Percentiles rank a stretch among this genome's conserved stretches.
Evolutionary conservation across 768 basidiomycete species (phyloP).

Genomic region (Xerocomus spinulosus): DNA sequence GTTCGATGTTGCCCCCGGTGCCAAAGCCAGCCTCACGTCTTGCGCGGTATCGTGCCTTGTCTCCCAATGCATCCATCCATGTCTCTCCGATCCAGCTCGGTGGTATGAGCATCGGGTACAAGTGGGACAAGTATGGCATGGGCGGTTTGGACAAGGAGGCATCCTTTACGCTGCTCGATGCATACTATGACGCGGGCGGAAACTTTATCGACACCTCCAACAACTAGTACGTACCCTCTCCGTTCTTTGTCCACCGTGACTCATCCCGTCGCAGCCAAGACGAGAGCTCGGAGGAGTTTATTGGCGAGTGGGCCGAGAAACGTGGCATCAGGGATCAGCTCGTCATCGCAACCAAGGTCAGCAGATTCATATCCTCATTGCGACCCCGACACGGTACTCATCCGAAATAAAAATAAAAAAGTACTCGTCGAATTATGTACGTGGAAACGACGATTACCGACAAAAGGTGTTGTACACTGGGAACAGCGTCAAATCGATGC

Average conservation of each 20-base stretch:
- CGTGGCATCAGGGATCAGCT: constrained; percentile 42
- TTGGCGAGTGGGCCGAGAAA: constrained; percentile 46
- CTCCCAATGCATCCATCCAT: constrained; percentile 39
- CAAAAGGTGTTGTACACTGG: constrained; percentile 43
- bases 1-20: constrained; percentile 4
- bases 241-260: not conserved
- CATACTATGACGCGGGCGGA: constrained; percentile 42
- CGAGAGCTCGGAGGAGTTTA: constrained; percentile 39
- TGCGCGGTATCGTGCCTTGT: constrained; percentile 38
- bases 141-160: constrained; percentile 42
- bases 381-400: not conserved
- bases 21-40: constrained; percentile 32
- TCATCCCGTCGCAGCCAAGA: constrained; percentile 31
- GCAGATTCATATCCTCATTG: not conserved
- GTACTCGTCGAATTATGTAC: constrained; percentile 23
- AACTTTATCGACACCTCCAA: constrained; percentile 49
- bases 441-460: constrained; percentile 4
- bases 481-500: constrained; percentile 44
- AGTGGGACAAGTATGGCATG: constrained; percentile 35
- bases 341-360: constrained; percentile 42
- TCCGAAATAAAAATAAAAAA: not conserved
- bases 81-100: constrained; percentile 49
- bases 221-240: constrained; percentile 33
- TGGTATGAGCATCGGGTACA: constrained; percentile 46
- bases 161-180: constrained; percentile 44